A percentile compares a stretch with the other conserved stretches of the same genome.
phyloP scores from a whole-genome alignment of 768 basidiomycete genomes.

The Mycena vitilis region DNA sequence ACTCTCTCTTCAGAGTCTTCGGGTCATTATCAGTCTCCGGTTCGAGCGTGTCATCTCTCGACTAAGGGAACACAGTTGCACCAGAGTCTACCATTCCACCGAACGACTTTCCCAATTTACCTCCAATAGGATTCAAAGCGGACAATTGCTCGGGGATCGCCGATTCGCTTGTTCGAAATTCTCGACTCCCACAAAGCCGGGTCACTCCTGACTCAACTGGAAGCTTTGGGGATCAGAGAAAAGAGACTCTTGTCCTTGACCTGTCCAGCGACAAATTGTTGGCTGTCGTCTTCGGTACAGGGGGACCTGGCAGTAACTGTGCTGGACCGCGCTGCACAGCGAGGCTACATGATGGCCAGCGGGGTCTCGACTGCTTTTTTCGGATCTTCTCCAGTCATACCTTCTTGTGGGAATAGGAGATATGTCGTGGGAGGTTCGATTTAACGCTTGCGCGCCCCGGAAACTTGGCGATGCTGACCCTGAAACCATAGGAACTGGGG shows the following conservation, averaged over 20 bases:
- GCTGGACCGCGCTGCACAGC: too few relatives aligned
- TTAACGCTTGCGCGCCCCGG: not conserved
- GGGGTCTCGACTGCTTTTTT: not conserved
- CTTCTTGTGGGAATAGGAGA: conserved; percentile 12
- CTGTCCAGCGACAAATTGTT: not conserved
- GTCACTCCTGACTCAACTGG: not conserved
- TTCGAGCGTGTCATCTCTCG: too few relatives aligned
- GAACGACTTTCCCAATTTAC: too few relatives aligned
- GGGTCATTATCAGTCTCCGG: too few relatives aligned
- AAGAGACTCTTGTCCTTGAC: not conserved
- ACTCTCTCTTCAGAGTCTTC: too few relatives aligned
- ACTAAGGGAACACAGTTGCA: too few relatives aligned
- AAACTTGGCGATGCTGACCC: not conserved
- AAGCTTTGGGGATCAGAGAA: not conserved
- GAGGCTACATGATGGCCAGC: not conserved
- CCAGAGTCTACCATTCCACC: too few relatives aligned
- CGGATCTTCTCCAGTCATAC: not conserved
- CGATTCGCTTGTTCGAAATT: not conserved
- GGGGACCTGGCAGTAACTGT: conserved; percentile 3
- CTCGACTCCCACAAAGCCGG: not conserved
- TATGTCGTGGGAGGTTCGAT: not conserved
- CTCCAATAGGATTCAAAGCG: too few relatives aligned
- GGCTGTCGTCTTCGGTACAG: not conserved
- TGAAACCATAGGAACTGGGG: conserved; percentile 6
- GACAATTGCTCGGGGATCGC: too few relatives aligned